A percentile compares a stretch with the other conserved stretches of the same genome.
These are phyloP conservation scores for Saccharomycopsis vini DNA, from an alignment of 805 yeast species.

Conservation along the genomic window DNA sequence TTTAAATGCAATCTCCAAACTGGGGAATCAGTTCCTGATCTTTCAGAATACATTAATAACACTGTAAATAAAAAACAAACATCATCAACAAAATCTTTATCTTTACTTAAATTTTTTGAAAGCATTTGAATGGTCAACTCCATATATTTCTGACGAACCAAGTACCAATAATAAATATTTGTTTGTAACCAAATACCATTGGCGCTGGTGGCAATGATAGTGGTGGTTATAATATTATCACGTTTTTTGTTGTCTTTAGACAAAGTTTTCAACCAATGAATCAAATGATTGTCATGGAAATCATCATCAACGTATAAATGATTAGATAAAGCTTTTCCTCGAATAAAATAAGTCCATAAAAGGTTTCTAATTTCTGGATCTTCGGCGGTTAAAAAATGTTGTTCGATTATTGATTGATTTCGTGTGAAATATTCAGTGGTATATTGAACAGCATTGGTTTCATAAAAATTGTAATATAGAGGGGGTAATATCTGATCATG, in stretches of 20 bases:
- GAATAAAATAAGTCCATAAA: conserved; percentile 8
- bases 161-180: conserved; percentile 8
- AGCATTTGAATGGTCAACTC: conserved; percentile 3
- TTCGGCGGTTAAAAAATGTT: conserved; percentile 1
- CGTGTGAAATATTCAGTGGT: conserved; percentile 1
- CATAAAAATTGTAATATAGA: conserved; percentile 6
- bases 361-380: conserved; percentile 5
- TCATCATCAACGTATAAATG: conserved; percentile 15
- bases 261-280: conserved; percentile 5
- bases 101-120: neutral
- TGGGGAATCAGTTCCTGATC: conserved; percentile 9
- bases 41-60: conserved; percentile 9
- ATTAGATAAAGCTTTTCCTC: conserved; percentile 6
- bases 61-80: conserved; percentile 12
- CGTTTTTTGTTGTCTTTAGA: neutral
- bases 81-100: conserved; percentile 2
- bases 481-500: neutral
- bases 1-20: conserved; percentile 15
- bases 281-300: conserved; percentile 6
- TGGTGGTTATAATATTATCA: conserved; percentile 7
- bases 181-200: conserved; percentile 9
- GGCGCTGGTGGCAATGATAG: conserved; percentile 9
- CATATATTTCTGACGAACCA: conserved; percentile 9
- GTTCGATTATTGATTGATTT: conserved; percentile 9
- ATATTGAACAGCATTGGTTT: neutral